Base-by-base conservation (phyloP, 495 filamentous ascomycete species). In the Penicillium dipodomyicola region DNA sequence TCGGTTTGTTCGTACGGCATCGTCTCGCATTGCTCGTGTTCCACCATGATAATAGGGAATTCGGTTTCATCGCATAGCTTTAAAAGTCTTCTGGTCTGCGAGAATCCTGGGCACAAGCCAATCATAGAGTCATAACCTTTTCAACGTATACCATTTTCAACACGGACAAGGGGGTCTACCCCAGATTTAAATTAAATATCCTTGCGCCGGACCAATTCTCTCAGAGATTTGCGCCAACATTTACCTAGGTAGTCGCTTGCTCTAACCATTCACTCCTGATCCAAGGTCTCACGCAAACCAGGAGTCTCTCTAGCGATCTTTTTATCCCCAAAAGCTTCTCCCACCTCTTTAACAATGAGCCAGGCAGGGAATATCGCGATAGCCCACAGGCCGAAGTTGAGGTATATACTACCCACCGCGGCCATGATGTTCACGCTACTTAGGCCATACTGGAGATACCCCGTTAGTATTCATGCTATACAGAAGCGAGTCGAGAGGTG, bases 1-100 rank as follows among this genome's bases (percentile, higher is more conserved):
- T 89, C 37, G 94, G 92, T 22, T 74, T 98, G 49, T 88, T 95
- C 65, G 82, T 92, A 25, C 78, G 94, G 63, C 95, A 98, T 74
- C 81, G 84, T 51, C 75, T 96, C 25, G 95, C 94, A 19, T 70
- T 94, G 61, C 74, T 90, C 60, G 79, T 98, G 5, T 98, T 97
- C 69, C 85, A 84, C 62, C 78, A 86, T 59, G 94, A 98, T 73
- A 98, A 97, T 73, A 61, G 75, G 51, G 60, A 65, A 43, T 74
- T 80, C 47, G 60, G 65, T 20, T 65, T 59, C 35, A 48, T 64
- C 25, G 59, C 59, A 50, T 75, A 70, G 61, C 22, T 58, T 20
- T 25, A 27, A 22, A 20, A 5, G 23, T 35, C 6, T 7, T 9
- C 5, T 12, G 32, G 19, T 22, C 22, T 25, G 32, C 9, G 32